Base-by-base conservation (phyloP, 345 rosid genomes). In the Salix viminalis region DNA sequence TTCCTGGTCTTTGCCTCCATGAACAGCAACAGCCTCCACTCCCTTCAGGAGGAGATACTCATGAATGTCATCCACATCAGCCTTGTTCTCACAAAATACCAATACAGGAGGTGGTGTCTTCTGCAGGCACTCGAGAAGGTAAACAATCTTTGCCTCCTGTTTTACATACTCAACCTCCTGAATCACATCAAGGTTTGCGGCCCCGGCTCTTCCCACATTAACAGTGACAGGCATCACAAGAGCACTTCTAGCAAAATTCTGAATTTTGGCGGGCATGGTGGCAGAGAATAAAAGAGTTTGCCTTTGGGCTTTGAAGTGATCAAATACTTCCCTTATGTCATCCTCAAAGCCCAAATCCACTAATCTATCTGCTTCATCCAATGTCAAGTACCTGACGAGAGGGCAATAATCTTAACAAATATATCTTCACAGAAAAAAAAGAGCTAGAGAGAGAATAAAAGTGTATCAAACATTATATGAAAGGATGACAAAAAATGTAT, bases 321-420 rank as follows among this genome's bases (percentile, higher is more conserved):
- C 96, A 30, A 94, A 94, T 44, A 92, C 98, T 85, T 92, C 98
- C 72, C 97, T 90, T 66, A 94, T 94, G 86, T 94, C 98, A 79
- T 92, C 98, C 85, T 94, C 98, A 75, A 92, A 94, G 50, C 98
- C 98, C 85, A 91, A 87, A 88, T 94, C 98, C 79, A 94, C 98
- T 77, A 92, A 83, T 70, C 97, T 87, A 83, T 94, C 98, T 15
- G 98, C 98, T 85, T 94, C 97, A 81, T 94, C 98, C 72, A 94
- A 81, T 61, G 97, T 92, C 86, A 94, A 83, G 70, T 92, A 94
- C 90, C 98, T 94, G 84, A n/a, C 85, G 13, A 77, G 67, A 82
- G 46, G 79, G 7, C 28, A 58, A n/a, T 36, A 75, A 41, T 23
- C 21, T 81, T 37, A 72, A 60, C 19, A 79, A 36, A 75, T 36